Percentiles rank a stretch among this genome's conserved stretches.
phyloP scores from a whole-genome alignment of 257 asterid genomes.

The Haberlea rhodopensis region DNA sequence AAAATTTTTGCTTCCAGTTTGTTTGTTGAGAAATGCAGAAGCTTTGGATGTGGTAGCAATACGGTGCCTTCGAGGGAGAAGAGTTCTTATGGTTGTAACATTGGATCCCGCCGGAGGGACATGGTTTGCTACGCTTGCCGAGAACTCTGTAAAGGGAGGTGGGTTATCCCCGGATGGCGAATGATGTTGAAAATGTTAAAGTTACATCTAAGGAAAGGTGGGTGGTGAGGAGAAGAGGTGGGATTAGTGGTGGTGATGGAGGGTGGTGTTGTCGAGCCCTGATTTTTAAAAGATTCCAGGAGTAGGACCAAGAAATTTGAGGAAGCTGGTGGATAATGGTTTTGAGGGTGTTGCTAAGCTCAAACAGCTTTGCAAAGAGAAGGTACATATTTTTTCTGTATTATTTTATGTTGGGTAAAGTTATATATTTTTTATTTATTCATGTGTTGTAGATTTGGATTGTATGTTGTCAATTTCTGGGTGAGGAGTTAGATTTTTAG shows the following conservation, averaged over 20 bases:
- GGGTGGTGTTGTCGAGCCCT: constrained; percentile 37
- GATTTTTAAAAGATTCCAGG: constrained; percentile 85
- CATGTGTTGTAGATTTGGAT: not conserved
- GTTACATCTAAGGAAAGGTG: constrained; percentile 16
- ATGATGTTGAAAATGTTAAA: constrained; percentile 33
- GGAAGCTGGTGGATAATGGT: constrained; percentile 81
- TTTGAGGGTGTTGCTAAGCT: constrained; percentile 82
- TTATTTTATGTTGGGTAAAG: no score
- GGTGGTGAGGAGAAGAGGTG: constrained; percentile 53
- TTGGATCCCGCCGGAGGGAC: constrained; percentile 33
- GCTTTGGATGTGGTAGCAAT: constrained; percentile 25
- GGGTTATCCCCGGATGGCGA: constrained; percentile 30
- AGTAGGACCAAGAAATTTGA: constrained; percentile 85
- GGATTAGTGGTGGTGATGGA: constrained; percentile 28
- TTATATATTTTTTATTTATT: no score
- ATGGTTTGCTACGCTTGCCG: constrained; percentile 50
- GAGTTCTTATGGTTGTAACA: constrained; percentile 16
- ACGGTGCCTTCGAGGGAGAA: constrained; percentile 41
- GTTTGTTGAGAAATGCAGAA: constrained; percentile 33
- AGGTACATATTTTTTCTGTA: constrained; percentile 36
- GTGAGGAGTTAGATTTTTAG: not conserved
- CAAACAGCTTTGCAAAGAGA: constrained; percentile 74
- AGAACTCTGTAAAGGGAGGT: constrained; percentile 25
- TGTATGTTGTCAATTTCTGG: not conserved
- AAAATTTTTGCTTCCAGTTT: constrained; percentile 20